Base-by-base conservation (phyloP, 2,329 filamentous ascomycete species). In the Geosmithia morbida region DNA sequence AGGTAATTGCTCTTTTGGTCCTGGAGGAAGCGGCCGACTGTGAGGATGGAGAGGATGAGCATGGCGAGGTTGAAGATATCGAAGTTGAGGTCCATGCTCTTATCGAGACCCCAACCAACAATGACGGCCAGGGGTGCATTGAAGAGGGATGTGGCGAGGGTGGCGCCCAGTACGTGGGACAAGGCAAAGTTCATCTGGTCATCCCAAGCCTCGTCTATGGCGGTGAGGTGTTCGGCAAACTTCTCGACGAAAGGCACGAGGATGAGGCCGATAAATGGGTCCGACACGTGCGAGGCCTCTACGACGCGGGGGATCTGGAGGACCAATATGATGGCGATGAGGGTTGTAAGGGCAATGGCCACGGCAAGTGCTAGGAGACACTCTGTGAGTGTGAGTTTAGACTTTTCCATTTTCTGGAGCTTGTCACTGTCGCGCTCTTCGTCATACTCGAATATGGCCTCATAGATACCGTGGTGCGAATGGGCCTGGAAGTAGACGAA, bases 1-100 rank as follows among this genome's bases (percentile, higher is more conserved):
- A 96, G 74, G 58, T 94, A 96, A 59, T 95, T 94, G 51, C 81
- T 87, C 70, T 92, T 90, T 54, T 86, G 81, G 59, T 96, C 89
- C 45, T 87, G 74, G 48, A 96, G 66, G 65, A 95, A 94, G 51
- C 87, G 86, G 1, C 88, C 87, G 39, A 94, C 85, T 0, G 88
- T 87, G 41, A 96, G 70, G 55, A 95, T 90, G 26, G 86, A 79
- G 20, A 96, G 72, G 48, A 96, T 79, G 8, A 96, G 69, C 52
- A 94, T 74, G 48, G 84, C 76, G 18, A 94, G 75, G 66, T 94
- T 87, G 68, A 95, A 95, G 14, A 88, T 72, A 55, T 92, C 85
- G 60, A 95, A 95, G 59, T 87, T 82, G 46, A 95, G 70, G 52
- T 85, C 80, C 76, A 96, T 86, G 6, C 70, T 58, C 55, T 79